Conservation (phyloP, 176 grass and related monocot species). For the Ensete glaucum region DNA sequence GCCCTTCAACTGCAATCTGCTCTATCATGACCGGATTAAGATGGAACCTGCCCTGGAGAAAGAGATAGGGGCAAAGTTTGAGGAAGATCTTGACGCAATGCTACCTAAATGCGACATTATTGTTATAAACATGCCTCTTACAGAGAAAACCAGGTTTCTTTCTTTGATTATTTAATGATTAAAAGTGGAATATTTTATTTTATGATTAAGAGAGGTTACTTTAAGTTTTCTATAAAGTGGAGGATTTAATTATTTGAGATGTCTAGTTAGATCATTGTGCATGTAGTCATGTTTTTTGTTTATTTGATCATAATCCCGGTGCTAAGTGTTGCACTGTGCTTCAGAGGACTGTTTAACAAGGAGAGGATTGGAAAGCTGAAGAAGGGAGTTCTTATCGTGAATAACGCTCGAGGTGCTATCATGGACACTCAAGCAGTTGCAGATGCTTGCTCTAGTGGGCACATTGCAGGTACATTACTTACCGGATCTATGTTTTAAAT, state of each 20-base stretch:
- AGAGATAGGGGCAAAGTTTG: slow-evolving; percentile 75
- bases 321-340: neutral
- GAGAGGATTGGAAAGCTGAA: slow-evolving; percentile 90
- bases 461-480: slow-evolving; percentile 50
- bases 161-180: neutral
- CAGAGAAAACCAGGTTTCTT: slow-evolving; percentile 77
- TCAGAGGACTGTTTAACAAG: slow-evolving; percentile 90
- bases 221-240: no score
- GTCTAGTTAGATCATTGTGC: neutral
- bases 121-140: slow-evolving; percentile 86
- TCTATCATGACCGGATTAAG: slow-evolving; percentile 65
- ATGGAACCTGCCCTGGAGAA: slow-evolving; percentile 68
- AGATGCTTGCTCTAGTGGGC: slow-evolving; percentile 71
- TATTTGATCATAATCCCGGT: neutral
- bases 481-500: no score
- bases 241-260: no score
- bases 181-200: neutral
- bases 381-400: slow-evolving; percentile 80
- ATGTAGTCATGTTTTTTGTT: neutral
- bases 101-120: slow-evolving; percentile 80
- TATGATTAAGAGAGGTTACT: no score
- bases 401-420: slow-evolving; percentile 86
- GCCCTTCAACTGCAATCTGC: slow-evolving; percentile 85
- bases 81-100: slow-evolving; percentile 84
- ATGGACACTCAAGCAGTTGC: slow-evolving; percentile 86